Conservation (phyloP, 371 early-diverging fungal species). For the Gilbertella persicaria region DNA sequence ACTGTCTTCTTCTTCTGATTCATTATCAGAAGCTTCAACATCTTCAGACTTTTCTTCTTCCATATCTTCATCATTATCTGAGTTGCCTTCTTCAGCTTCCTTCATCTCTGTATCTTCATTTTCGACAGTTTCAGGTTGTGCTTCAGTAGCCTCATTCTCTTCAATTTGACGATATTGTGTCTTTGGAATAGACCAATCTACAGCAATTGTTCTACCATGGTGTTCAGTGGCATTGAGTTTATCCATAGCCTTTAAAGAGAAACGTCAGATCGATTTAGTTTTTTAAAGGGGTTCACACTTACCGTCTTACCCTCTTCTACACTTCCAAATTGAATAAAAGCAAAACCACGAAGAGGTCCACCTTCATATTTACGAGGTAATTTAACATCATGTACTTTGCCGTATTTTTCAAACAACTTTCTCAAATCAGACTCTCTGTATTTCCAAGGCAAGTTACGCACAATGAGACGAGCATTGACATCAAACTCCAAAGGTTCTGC, state of each 20-base stretch:
- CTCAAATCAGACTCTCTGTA: conserved; percentile 65
- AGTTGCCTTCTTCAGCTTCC: conserved; percentile 37
- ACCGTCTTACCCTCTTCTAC: conserved; percentile 66
- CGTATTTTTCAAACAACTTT: conserved; percentile 58
- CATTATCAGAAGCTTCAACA: conserved; percentile 38
- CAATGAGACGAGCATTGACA: conserved; percentile 75
- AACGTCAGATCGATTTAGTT: neutral
- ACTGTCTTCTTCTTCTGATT: conserved; percentile 35
- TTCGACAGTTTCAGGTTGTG: conserved; percentile 8
- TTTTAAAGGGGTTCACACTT: conserved; percentile 7
- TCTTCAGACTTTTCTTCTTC: conserved; percentile 31
- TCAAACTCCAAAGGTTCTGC: conserved; percentile 22
- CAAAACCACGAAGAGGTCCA: conserved; percentile 83
- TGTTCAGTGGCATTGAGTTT: conserved; percentile 74
- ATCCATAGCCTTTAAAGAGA: conserved; percentile 61
- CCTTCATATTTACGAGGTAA: conserved; percentile 78
- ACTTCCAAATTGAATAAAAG: conserved; percentile 80
- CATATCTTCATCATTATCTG: conserved; percentile 40
- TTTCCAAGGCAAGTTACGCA: conserved; percentile 90
- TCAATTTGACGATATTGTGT: conserved; percentile 65
- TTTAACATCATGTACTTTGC: conserved; percentile 64
- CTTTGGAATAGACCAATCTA: conserved; percentile 87
- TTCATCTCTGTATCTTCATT: conserved; percentile 31
- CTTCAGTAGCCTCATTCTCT: conserved; percentile 35
- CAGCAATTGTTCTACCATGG: conserved; percentile 75